Conservation (phyloP, 768 basidiomycete genomes). For the Tylopilus vinaceipallidus region DNA sequence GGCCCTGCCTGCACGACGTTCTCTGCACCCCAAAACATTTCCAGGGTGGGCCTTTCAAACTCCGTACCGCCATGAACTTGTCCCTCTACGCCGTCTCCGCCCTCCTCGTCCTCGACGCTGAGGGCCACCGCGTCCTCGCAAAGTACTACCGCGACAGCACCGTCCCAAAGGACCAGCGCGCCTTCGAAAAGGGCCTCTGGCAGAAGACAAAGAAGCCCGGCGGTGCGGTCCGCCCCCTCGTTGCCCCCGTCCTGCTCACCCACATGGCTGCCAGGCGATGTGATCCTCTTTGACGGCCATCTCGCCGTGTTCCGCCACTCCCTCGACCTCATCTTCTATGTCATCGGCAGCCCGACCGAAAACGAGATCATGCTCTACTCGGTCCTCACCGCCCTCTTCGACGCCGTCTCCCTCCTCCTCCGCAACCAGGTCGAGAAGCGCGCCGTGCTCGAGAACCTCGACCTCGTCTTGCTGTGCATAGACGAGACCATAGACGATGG, state of each 20-base stretch:
- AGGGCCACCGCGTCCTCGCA: slow-evolving; percentile 90
- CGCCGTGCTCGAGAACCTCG: slow-evolving; percentile 90
- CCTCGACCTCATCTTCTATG: slow-evolving; percentile 92
- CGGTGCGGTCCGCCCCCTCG: slow-evolving; percentile 48
- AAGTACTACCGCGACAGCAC: slow-evolving; percentile 78
- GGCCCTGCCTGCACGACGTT: slow-evolving; percentile 1
- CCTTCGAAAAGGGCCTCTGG: slow-evolving; percentile 94
- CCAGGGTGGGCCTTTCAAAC: slow-evolving; percentile 16
- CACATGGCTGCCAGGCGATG: slow-evolving; percentile 62
- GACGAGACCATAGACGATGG: slow-evolving; percentile 99
- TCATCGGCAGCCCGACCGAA: slow-evolving; percentile 81
- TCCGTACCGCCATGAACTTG: slow-evolving; percentile 54
- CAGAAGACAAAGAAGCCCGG: slow-evolving; percentile 94
- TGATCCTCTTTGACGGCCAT: slow-evolving; percentile 86
- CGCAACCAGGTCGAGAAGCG: slow-evolving; percentile 95
- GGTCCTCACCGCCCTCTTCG: slow-evolving; percentile 81
- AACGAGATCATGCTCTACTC: slow-evolving; percentile 95
- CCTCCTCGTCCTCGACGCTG: slow-evolving; percentile 91
- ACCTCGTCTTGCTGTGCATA: slow-evolving; percentile 85
- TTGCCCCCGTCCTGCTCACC: neutral
- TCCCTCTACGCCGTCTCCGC: slow-evolving; percentile 86
- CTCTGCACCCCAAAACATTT: slow-evolving; percentile 17
- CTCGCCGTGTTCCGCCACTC: slow-evolving; percentile 94
- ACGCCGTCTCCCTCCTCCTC: slow-evolving; percentile 82
- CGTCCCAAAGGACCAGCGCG: slow-evolving; percentile 83